These are phyloP conservation scores for Boletales sp. DNA, from an alignment of 768 basidiomycete genomes.

Conservation along the genomic window DNA sequence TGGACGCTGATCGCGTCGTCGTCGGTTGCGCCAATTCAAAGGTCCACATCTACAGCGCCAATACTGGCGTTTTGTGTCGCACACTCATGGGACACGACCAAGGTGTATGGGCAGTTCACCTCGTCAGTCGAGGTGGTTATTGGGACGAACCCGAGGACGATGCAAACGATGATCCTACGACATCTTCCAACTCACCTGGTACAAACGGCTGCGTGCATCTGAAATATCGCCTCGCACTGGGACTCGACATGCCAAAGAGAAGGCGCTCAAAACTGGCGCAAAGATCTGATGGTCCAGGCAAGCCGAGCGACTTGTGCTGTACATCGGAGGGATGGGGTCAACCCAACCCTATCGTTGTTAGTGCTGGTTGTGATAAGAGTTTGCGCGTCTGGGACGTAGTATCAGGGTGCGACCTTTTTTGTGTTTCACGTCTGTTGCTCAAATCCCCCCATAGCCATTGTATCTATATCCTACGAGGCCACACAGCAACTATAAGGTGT, in stretches of 20 bases:
- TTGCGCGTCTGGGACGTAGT: conserved; percentile 91
- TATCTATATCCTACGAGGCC: conserved; percentile 77
- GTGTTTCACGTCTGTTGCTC: not conserved
- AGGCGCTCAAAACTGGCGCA: conserved; percentile 19
- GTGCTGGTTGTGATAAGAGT: conserved; percentile 89
- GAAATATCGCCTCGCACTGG: conserved; percentile 48
- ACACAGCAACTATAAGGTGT: conserved; percentile 89
- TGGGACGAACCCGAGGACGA: conserved; percentile 25
- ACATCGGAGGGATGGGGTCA: conserved; percentile 90
- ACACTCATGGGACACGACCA: conserved; percentile 81
- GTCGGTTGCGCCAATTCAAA: conserved; percentile 84
- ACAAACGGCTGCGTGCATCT: conserved; percentile 25
- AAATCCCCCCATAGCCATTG: conserved; percentile 43
- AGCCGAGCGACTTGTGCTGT: conserved; percentile 53
- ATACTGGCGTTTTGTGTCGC: conserved; percentile 69
- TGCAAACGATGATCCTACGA: conserved; percentile 8
- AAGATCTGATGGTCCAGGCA: conserved; percentile 21
- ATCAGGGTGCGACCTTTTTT: conserved; percentile 57
- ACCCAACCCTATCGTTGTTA: conserved; percentile 76
- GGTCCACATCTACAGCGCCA: conserved; percentile 82
- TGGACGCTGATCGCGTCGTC: conserved; percentile 82
- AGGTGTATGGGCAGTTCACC: conserved; percentile 91
- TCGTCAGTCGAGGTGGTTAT: conserved; percentile 66
- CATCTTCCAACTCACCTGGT: not conserved
- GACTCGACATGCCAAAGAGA: conserved; percentile 33